Evolutionary conservation across 2,329 filamentous ascomycete genomes (phyloP), one percentile per base, ranked within the genome.

Genomic region (Fusarium anguioides): DNA sequence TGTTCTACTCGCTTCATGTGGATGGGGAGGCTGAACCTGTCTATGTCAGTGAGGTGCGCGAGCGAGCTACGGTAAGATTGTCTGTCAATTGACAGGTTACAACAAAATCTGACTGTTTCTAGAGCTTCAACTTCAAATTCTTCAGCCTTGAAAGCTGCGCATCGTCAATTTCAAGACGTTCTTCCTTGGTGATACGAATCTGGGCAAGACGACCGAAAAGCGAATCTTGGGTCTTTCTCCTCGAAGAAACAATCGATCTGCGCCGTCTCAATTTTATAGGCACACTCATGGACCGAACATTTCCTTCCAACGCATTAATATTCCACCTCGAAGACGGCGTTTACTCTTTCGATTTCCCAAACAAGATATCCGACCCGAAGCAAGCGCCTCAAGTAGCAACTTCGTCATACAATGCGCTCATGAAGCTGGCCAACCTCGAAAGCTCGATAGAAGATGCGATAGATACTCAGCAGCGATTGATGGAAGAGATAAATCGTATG

Each of bases 401-500:
- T 0, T 94, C 93, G 0, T 94, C 94, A 0, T 97, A 97, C 76
- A 94, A 93, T 73, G 88, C 92, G 3, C 82, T 98, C 20, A 95
- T 97, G 89, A 90, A 92, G 61, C 83, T 98, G 12, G 90, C 92
- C 8, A 97, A 94, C 58, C 84, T 98, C 17, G 93, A 97, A 65
- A 92, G 91, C 75, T 97, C 94, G 53, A 92, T 97, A 23, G 93
- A 96, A 75, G 95, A 98, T 77, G 94, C 94, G 3, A 81, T 97
- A 11, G 87, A 89, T 2, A 96, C 93, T 0, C 88, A 91, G 15
- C 88, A 91, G 60, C 84, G 85, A 51, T 83, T 98, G 10, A 88
- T 92, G 45, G 80, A 84, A n/a, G 92, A 97, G 66, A 96, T 97
- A 66, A 92, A 92, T 66, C 76, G 81, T 1, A 78, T 89, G 0